Evolutionary conservation across 805 yeast genomes (phyloP).

Genomic region (Helenozyma rhizophorensis): DNA sequence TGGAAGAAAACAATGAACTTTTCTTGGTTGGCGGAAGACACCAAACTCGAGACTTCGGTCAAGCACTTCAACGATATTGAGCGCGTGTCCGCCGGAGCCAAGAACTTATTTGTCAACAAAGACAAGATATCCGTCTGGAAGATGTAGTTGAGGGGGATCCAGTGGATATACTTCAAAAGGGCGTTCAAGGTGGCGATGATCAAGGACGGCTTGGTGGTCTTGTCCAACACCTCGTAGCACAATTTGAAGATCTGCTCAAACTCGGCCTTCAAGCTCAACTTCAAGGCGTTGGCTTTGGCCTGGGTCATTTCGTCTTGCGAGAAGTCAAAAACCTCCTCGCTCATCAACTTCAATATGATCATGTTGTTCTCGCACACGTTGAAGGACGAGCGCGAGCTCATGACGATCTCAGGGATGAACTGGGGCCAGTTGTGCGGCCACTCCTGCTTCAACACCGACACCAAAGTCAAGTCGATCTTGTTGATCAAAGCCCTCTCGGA

Average conservation of each 20-base stretch:
- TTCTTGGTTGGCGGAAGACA: conserved; percentile 46
- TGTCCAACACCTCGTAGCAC: conserved; percentile 90
- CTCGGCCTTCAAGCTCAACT: conserved; percentile 80
- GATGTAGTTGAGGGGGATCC: conserved; percentile 90
- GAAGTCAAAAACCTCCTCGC: conserved; percentile 95
- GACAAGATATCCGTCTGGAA: conserved; percentile 82
- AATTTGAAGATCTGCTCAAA: conserved; percentile 90
- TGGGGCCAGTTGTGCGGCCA: conserved; percentile 99
- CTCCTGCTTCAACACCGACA: conserved; percentile 92
- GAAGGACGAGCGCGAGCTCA: conserved; percentile 75
- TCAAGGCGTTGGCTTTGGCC: conserved; percentile 82
- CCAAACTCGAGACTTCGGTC: conserved; percentile 80
- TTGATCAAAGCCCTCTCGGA: conserved; percentile 78
- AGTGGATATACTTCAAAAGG: conserved; percentile 78
- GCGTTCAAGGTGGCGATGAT: conserved; percentile 81
- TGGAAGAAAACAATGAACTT: conserved; percentile 69
- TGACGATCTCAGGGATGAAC: conserved; percentile 89
- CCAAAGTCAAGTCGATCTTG: conserved; percentile 91
- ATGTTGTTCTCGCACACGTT: conserved; percentile 97
- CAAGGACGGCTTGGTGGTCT: conserved; percentile 78
- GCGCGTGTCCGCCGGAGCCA: conserved; percentile 75
- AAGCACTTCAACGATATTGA: conserved; percentile 84
- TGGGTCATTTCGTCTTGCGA: conserved; percentile 97
- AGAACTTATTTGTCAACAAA: conserved; percentile 68
- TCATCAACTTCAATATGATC: conserved; percentile 81